Base-by-base conservation (phyloP, 305 asterid genomes). In the Fraxinus platypoda region DNA sequence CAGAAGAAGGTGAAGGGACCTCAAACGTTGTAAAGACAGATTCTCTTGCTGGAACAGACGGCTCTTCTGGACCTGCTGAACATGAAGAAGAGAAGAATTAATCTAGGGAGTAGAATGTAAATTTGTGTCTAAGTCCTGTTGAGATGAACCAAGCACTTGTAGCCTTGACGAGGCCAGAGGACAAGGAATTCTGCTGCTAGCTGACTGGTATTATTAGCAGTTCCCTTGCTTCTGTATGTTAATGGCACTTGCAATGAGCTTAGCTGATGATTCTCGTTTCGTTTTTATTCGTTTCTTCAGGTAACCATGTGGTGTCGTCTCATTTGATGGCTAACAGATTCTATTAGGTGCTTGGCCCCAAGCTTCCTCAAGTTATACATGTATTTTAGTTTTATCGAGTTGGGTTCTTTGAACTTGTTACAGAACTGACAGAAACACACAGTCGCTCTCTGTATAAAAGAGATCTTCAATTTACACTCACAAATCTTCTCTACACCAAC, bases 21-120 rank as follows among this genome's bases (percentile, higher is more conserved):
- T 68, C 54, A 74, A 80, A 78, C 81, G 78, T 72, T 19, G 83
- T 52, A 77, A 75, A 77, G 73, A 83, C 68, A 52, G 89, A 76
- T 64, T 85, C 88, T 38, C 26, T 76, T 49, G 81, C 71, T 57
- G 84, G 71, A 23, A 62, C 31, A 54, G 86, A 82, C n/a, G 83
- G 78, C 79, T 80, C 92, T 38, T 66, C 85, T 76, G 86, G 70
- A 80, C 82, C 71, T 25, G 84, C 74, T 25, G 80, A 85, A 83
- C 70, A 80, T 76, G 84, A 77, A 54, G 84, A 77, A 43, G 83
- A 77, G 57, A 81, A 79, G 72, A 77, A 83, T 54, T 83, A 77
- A 88, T 81, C 37, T 75, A 64, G 66, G 85, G 80, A 75, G 80
- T 52, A 35, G 15, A 74, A 78, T 87, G 91, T 81, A 87, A 85